Evolutionary conservation across 2,329 filamentous ascomycete genomes (phyloP), one percentile per base, ranked within the genome.

Genomic region (Aspergillus sp.): DNA sequence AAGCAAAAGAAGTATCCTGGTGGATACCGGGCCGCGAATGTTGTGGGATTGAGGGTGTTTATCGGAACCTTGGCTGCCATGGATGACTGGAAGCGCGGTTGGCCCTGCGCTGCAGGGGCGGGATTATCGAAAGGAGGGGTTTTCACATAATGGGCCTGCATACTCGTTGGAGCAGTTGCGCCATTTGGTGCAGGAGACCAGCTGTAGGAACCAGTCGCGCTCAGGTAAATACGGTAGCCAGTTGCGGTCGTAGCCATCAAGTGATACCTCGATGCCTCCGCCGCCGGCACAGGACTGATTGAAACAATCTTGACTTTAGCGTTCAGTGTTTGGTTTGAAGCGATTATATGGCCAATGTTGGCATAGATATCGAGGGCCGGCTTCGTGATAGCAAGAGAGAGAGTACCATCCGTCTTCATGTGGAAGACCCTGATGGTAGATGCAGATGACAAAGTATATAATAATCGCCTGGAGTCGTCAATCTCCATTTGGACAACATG

Each of bases 71-170:
- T 56, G 83, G 87, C 65, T 82, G 80, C 64, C 81, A 69, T 69
- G 85, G 73, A 66, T 48, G 69, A 63, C 46, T 74, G 68, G 62
- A 71, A 69, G 54, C 65, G 67, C 63, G 67, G 55, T 71, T 70
- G 66, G 59, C 63, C 66, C 67, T 70, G 65, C 64, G 64, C 57
- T 60, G 58, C 56, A 57, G 64, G 57, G 60, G 73, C 50, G 61
- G 67, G 62, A 54, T 64, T 66, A 68, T 76, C 64, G 67, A 77
- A 61, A 77, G 95, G 95, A 1, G 96, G 95, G 62, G 97, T 96
- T 73, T 95, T 96, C 77, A 99, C 92, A 72, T 96, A 95, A 69
- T 96, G 91, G n/a, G 97, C 88, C 76, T 97, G 93, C 92, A 99
- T 97, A 77, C 92, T 97, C 69, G 91, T 93, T 0, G 95, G 93